Base-by-base conservation (phyloP, 2,329 filamentous ascomycete species). In the Penicillium paneum region DNA sequence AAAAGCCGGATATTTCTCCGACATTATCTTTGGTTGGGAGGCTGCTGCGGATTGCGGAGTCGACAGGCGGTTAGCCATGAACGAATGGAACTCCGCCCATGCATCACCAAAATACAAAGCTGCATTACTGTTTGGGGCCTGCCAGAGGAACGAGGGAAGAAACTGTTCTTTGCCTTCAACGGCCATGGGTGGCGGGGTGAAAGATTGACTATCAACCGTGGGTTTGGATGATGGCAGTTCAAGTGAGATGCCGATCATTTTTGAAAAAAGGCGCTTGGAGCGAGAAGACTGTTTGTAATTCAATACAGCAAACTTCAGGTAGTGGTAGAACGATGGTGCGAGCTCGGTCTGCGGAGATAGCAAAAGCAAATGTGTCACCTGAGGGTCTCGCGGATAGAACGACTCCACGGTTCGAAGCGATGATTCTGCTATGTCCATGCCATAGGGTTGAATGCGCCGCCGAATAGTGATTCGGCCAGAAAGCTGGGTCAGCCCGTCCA, bases 1-100 rank as follows among this genome's bases (percentile, higher is more conserved):
- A 86, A 90, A 94, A 0, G 88, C 81, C 0, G 91, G 90, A 48
- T 86, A 84, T 11, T 78, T 82, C 59, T 85, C 85, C 45, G 85
- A 84, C n/a, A 91, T 79, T 11, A 80, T 60, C 66, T 89, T 90
- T 15, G 64, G 58, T 21, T 61, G 55, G 21, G 59, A 40, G 24
- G 46, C 55, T 49, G 45, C 58, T 47, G 55, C 67, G 53, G 52
- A 32, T 21, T 46, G 42, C 24, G 43, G 62, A 57, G 70, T 70
- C 28, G 64, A 60, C 24, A 92, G 75, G 7, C 86, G 78, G 44
- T 82, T 80, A 11, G 88, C 83, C 2, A 95, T 81, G 63, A 95
- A 94, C 11, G 85, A 82, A 68, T 97, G 91, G 10, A 96, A 81
- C 63, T 96, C 90, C 12, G 83, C 76, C 94, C 94, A 99, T 67